A percentile compares a stretch with the other conserved stretches of the same genome.
Conservation (phyloP, 768 basidiomycete genomes). For the Serendipita indica region DNA sequence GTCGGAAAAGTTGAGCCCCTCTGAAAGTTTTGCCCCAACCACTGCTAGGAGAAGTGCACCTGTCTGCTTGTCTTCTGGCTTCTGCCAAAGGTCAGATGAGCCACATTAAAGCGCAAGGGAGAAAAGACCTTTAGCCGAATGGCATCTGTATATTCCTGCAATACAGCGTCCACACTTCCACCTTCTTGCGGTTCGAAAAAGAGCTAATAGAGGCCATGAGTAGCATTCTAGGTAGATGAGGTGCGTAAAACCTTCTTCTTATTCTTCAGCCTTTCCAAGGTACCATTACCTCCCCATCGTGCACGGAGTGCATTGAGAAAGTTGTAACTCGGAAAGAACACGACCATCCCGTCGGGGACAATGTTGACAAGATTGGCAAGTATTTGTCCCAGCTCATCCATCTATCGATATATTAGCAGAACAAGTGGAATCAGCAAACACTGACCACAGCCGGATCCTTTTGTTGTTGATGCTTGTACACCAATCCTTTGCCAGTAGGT, state of each 20-base stretch:
- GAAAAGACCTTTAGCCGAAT: constrained; percentile 17
- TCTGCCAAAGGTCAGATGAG: background rate
- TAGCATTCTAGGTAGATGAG: background rate
- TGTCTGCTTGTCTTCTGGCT: constrained; percentile 15
- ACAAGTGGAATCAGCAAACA: constrained; percentile 11
- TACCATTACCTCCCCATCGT: constrained; percentile 48
- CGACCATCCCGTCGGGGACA: constrained; percentile 76
- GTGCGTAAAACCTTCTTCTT: constrained; percentile 57
- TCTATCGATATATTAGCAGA: constrained; percentile 26
- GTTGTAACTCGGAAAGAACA: constrained; percentile 87
- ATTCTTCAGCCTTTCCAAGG: constrained; percentile 41
- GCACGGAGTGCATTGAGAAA: constrained; percentile 56
- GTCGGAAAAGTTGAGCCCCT: constrained; percentile 66
- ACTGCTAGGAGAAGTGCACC: constrained; percentile 88
- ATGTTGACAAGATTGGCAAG: constrained; percentile 65
- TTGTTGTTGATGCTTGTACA: constrained; percentile 69
- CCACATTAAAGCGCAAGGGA: constrained; percentile 14
- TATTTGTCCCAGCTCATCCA: constrained; percentile 70
- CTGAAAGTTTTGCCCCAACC: constrained; percentile 92
- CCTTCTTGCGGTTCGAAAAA: constrained; percentile 77
- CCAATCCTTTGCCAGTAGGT: constrained; percentile 55
- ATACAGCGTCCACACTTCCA: constrained; percentile 52
- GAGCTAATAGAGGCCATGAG: constrained; percentile 32
- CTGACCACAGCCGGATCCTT: constrained; percentile 48
- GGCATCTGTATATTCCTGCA: constrained; percentile 56